Conservation (phyloP, 2,329 filamentous ascomycete species). For the Ophiostoma sp. region DNA sequence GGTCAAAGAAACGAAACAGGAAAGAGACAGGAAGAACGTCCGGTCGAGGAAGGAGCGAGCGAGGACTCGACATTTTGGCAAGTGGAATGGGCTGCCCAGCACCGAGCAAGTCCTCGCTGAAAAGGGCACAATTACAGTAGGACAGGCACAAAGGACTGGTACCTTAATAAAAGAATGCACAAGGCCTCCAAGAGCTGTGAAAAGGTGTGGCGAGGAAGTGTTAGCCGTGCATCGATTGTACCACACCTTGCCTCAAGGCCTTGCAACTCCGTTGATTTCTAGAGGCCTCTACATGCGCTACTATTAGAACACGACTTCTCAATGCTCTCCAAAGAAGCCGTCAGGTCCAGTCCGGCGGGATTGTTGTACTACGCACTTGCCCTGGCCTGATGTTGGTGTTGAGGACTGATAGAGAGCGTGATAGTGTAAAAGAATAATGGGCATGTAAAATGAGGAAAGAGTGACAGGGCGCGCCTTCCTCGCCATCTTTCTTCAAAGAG, state of each 20-base stretch:
- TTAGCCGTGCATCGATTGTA: no score
- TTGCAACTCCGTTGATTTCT: no score
- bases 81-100: neutral
- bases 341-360: no score
- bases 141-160: neutral
- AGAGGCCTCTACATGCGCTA: no score
- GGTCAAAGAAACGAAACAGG: neutral
- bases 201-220: no score
- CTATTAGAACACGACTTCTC: no score
- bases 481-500: no score
- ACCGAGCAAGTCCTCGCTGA: neutral
- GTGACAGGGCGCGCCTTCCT: neutral
- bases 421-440: neutral
- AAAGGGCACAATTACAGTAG: neutral
- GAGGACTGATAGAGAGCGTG: neutral
- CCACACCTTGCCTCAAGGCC: no score
- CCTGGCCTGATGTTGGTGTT: neutral
- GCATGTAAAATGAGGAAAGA: neutral
- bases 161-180: no score
- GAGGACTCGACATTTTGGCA: neutral
- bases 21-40: neutral
- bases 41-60: constrained; percentile 6
- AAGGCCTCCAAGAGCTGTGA: no score
- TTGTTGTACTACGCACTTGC: no score
- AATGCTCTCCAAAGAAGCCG: no score